Base-by-base conservation (phyloP, 768 basidiomycete species). In the Auriscalpium vulgare region DNA sequence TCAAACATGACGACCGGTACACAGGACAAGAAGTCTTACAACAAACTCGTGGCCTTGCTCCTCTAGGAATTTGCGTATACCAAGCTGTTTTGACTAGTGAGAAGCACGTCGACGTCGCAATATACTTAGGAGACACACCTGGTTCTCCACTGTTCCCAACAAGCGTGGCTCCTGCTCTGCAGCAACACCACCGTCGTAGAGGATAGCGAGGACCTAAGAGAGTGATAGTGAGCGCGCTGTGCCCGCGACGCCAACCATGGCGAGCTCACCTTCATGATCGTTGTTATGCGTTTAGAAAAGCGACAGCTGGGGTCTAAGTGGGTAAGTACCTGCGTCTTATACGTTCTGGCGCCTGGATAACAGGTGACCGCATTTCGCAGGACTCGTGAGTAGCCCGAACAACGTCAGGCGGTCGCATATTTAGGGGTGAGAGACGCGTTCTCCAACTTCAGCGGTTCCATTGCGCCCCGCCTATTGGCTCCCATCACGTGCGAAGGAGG, bases 141-240 rank as follows among this genome's bases (percentile, higher is more conserved):
- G 75, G 72, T 92, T 93, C 71, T 93, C 87, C 56, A 82, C 77
- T 17, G 90, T 88, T 51, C 90, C 90, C 21, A 91, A 76, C 23
- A 91, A 81, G 69, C 87, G 84, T 43, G 85, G 79, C 69, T 91
- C 87, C 62, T 84, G 72, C 60, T 71, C 60, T 56, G 88, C 87
- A 56, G 85, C 81, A 57, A 81, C 63, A 65, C 75, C 78, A 65
- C 88, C 88, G 59, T 78, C 75, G 72, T 88, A 89, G 49, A 89
- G 77, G 64, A 89, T 83, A 66, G 85, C 85, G 48, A 91, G 78
- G 63, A 90, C 72, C 85, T 89, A 29, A 43, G 8, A 43, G 17
- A 5, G 17, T 17, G 4, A 6, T 4, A 43, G 29, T 43, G 40
- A 43, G 40, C 40, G 40, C 40, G 40, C 3, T 43, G 29, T 29